Base-by-base conservation (phyloP, 2,329 filamentous ascomycete genomes). In the Coniochaeta ligniaria region DNA sequence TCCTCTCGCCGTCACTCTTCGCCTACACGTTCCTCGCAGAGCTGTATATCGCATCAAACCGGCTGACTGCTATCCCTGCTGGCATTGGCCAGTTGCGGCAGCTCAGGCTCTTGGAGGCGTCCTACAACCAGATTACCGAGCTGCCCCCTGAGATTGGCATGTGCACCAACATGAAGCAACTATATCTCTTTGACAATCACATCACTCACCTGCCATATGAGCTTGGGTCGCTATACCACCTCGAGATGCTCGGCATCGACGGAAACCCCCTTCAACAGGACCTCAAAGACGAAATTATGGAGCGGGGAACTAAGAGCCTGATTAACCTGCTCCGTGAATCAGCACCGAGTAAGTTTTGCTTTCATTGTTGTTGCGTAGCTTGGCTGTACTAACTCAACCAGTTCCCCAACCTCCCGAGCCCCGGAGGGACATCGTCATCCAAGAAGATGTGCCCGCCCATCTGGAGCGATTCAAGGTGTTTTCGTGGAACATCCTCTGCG, bases 401-500 rank as follows among this genome's bases (percentile, higher is more conserved):
- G 92, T 89, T 60, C 90, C 93, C 43, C 80, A 88, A 17, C 88
- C 92, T 50, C 95, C 94, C 1, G 80, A 83, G 33, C 85, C 90
- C 56, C 87, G 95, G 68, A 86, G 90, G 68, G 88, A 88, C 76
- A 85, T 97, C 62, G 82, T 90, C n/a, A 83, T 98, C 26, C 88
- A 86, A 66, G 85, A 86, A 73, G 88, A 89, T 64, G 79, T 80
- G 60, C 81, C 77, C 73, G 68, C 80, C 1, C 79, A 71, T 59
- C 74, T 85, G 63, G 85, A 97, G 69, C 88, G 86, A 59, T 86
- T 98, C 72, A 91, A 90, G 61, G 88, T 96, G 9, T 81, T 98
- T 63, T 96, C 91, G 24, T 97, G 95, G 87, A 99, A 99, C 73
- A 96, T 94, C 55, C 83, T 99, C 12, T 97, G 94, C 75, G 92